Conservation (phyloP, 345 rosid species). For the Gossypium bickii region DNA sequence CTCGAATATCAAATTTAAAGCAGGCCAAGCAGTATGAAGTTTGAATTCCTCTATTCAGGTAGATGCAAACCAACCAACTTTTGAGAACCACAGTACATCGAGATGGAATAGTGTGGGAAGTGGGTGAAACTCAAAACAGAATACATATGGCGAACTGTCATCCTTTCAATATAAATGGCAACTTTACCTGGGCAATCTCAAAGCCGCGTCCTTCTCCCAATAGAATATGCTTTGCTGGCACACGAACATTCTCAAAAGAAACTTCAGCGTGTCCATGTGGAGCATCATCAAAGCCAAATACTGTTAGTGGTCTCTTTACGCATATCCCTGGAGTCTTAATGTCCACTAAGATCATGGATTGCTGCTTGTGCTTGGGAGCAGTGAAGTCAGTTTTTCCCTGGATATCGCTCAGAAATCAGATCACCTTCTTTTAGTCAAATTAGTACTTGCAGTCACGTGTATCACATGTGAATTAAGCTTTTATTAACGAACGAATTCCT, state of each 20-base stretch:
- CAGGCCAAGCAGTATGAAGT: background rate
- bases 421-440: background rate
- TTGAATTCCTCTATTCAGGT: background rate
- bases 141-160: background rate
- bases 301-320: constrained; percentile 75
- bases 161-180: background rate
- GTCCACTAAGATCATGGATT: constrained; percentile 95
- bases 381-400: constrained; percentile 92
- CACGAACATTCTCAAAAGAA: constrained; percentile 63
- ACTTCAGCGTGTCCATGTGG: constrained; percentile 99
- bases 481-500: background rate
- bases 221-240: constrained; percentile 80
- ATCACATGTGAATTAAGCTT: background rate
- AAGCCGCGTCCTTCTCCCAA: constrained; percentile 97
- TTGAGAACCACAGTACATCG: background rate
- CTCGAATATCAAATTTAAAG: background rate
- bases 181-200: constrained; percentile 94
- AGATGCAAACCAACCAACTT: background rate
- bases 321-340: constrained; percentile 62
- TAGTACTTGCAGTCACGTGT: background rate
- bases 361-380: constrained; percentile 84
- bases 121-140: background rate
- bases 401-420: constrained; percentile 15
- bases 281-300: constrained; percentile 94
- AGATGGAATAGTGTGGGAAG: background rate